Percentiles rank a stretch among this genome's conserved stretches.
Conservation (phyloP, 1,284 basidiomycete genomes). For the Gomphus bonarii region DNA sequence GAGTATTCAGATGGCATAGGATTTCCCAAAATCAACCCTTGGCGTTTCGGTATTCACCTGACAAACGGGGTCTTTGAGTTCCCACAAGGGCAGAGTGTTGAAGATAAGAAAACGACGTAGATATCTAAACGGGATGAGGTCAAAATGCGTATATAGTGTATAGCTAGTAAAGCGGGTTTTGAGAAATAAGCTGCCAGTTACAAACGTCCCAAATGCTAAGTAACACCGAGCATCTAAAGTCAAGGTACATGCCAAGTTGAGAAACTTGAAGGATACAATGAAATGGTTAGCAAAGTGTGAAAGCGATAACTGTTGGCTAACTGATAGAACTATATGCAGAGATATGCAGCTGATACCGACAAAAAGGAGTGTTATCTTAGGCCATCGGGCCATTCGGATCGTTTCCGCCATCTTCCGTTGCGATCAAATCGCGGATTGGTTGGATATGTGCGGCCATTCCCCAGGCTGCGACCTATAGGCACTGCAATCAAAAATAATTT, state of each 20-base stretch:
- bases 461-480: constrained; percentile 47
- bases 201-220: background rate
- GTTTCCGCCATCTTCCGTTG: constrained; percentile 54
- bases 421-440: constrained; percentile 66
- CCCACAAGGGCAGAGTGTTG: background rate
- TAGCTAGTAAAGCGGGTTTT: background rate
- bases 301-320: background rate
- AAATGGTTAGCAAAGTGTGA: background rate
- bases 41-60: constrained; percentile 2
- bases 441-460: constrained; percentile 55
- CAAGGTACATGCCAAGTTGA: background rate
- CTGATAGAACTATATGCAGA: background rate
- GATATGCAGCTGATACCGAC: background rate
- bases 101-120: background rate
- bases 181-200: too few relatives aligned
- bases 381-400: constrained; percentile 62
- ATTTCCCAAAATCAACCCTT: constrained; percentile 9
- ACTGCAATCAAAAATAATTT: constrained; percentile 32
- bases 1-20: constrained; percentile 8
- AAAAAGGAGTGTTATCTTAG: constrained; percentile 30
- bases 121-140: background rate
- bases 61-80: background rate
- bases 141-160: background rate
- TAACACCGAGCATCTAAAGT: background rate
- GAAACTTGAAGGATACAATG: background rate